phyloP scores from a whole-genome alignment of 495 filamentous ascomycete species.

The Penicillium longicatenatum region DNA sequence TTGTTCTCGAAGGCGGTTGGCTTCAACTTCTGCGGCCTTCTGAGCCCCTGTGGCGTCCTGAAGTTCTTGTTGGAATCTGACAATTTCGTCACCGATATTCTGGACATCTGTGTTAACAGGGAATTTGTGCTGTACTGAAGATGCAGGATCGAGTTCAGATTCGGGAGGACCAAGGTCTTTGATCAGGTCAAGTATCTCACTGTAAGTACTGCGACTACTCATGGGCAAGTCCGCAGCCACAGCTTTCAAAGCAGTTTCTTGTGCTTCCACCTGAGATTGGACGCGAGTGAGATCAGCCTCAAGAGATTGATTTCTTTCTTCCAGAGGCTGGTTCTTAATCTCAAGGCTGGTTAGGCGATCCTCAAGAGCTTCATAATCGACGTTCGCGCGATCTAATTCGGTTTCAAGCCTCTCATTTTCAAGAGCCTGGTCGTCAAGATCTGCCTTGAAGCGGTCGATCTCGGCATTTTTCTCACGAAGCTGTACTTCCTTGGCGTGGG shows the following conservation, averaged over 20 bases:
- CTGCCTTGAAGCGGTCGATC: conserved; percentile 45
- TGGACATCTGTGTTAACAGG: conserved; percentile 23
- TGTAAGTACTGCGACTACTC: conserved; percentile 40
- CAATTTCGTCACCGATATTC: conserved; percentile 32
- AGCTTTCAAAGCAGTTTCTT: conserved; percentile 44
- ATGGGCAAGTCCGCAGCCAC: conserved; percentile 45
- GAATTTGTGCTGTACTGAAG: conserved; percentile 25
- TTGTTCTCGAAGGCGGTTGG: conserved; percentile 37
- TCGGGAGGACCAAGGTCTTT: conserved; percentile 36
- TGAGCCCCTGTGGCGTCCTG: conserved; percentile 28
- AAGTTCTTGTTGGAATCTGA: conserved; percentile 32
- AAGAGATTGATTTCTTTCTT: conserved; percentile 46
- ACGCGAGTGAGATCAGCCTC: conserved; percentile 44
- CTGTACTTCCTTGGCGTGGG: conserved; percentile 36
- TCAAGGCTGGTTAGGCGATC: conserved; percentile 41
- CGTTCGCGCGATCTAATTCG: conserved; percentile 37
- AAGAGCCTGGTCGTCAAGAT: conserved; percentile 37
- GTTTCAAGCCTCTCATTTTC: conserved; percentile 41
- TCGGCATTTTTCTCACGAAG: conserved; percentile 41
- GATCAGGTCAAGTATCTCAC: conserved; percentile 46
- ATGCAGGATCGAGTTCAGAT: conserved; percentile 15
- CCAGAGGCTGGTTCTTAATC: conserved; percentile 40
- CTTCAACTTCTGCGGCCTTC: conserved; percentile 38
- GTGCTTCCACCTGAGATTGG: conserved; percentile 46
- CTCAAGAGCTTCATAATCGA: conserved; percentile 36